A percentile compares a stretch with the other conserved stretches of the same genome.
Evolutionary conservation across 169 alveolate genomes (phyloP).

Genomic region (Plasmodium gonderi): DNA sequence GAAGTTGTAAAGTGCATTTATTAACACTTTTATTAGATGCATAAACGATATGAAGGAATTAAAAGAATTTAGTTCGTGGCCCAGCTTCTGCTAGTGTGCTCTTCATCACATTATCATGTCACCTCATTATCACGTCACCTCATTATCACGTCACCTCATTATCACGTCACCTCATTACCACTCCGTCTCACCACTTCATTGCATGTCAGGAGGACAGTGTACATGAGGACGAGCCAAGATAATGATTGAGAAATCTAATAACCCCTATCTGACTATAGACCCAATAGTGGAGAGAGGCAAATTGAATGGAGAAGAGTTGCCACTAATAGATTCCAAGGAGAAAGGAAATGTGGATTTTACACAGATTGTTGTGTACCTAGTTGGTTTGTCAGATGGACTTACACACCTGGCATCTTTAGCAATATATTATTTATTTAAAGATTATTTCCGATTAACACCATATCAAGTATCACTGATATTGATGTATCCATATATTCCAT

Average conservation of each 20-base stretch:
- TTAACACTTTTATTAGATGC: too few species aligned
- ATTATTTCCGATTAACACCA: slow-evolving; percentile 82
- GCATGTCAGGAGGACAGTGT: too few species aligned
- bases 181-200: background rate
- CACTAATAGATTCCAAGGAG: slow-evolving; percentile 1
- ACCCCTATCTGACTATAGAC: slow-evolving; percentile 54
- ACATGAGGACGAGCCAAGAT: background rate
- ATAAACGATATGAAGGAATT: too few species aligned
- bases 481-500: slow-evolving; percentile 90
- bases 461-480: slow-evolving; percentile 85
- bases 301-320: slow-evolving; percentile 36
- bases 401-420: slow-evolving; percentile 91
- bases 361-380: slow-evolving; percentile 82
- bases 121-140: too few species aligned
- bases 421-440: slow-evolving; percentile 89
- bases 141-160: background rate
- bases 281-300: slow-evolving; percentile 49
- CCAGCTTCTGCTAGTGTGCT: too few species aligned
- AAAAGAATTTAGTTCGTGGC: too few species aligned
- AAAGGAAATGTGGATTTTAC: slow-evolving; percentile 48
- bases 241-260: slow-evolving; percentile 69
- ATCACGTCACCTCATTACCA: background rate
- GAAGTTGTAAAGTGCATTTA: too few species aligned
- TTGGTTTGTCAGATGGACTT: slow-evolving; percentile 92
- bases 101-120: too few species aligned